These are phyloP conservation scores for Claviceps humidiphila DNA, from an alignment of 2,329 filamentous ascomycete species.

Conservation along the genomic window DNA sequence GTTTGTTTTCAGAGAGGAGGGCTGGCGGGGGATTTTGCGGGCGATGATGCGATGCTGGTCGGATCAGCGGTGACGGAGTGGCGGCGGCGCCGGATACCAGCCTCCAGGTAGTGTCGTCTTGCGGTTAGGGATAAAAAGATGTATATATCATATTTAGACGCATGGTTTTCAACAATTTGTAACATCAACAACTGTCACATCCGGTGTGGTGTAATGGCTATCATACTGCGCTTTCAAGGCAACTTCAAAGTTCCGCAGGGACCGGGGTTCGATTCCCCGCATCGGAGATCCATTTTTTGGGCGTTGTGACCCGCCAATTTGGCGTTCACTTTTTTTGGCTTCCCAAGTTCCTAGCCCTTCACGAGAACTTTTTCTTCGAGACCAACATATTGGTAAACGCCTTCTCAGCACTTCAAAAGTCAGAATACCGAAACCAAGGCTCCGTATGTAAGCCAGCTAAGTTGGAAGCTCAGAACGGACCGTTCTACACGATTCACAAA, in stretches of 20 bases:
- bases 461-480: too few relatives aligned
- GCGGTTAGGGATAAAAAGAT: neutral
- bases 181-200: neutral
- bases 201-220: slow-evolving; percentile 9
- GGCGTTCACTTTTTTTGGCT: neutral
- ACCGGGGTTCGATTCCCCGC: slow-evolving; percentile 9
- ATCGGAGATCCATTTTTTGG: slow-evolving; percentile 1
- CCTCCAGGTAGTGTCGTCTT: too few relatives aligned
- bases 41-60: neutral
- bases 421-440: too few relatives aligned
- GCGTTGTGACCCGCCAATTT: neutral
- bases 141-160: neutral
- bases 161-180: accelerated
- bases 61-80: neutral
- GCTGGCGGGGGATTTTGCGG: neutral
- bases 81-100: neutral
- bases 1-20: neutral
- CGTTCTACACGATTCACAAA: too few relatives aligned
- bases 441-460: too few relatives aligned
- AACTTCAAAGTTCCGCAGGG: slow-evolving; percentile 2
- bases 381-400: neutral
- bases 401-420: too few relatives aligned
- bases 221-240: slow-evolving; percentile 8
- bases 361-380: neutral
- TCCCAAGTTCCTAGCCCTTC: neutral